phyloP scores from a whole-genome alignment of 208 protist species.

The Tritrichomonas foetus region DNA sequence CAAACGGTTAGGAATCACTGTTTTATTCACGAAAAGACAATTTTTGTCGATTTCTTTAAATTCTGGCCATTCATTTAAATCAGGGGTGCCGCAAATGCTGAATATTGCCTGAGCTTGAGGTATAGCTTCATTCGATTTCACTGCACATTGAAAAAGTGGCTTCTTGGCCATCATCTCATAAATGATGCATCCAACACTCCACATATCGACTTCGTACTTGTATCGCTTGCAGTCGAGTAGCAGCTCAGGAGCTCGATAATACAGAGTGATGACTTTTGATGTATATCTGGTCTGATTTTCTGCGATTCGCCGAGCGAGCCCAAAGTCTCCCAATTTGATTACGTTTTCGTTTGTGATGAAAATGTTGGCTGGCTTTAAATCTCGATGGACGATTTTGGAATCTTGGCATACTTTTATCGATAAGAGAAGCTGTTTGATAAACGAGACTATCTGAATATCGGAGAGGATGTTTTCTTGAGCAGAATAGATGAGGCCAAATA shows the following conservation, averaged over 20 bases:
- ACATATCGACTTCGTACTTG: slow-evolving; percentile 37
- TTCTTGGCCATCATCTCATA: neutral
- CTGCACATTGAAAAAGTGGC: neutral
- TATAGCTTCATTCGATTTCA: neutral
- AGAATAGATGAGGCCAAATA: neutral
- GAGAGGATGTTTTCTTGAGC: neutral
- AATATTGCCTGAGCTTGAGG: neutral
- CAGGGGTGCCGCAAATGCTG: neutral
- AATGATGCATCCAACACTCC: slow-evolving; percentile 20
- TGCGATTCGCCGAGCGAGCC: neutral
- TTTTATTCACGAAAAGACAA: neutral
- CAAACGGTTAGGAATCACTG: neutral
- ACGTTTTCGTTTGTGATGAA: slow-evolving; percentile 3
- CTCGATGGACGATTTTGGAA: neutral
- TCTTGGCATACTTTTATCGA: neutral
- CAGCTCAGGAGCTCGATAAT: slow-evolving; percentile 34
- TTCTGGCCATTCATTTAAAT: neutral
- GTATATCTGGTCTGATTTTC: neutral
- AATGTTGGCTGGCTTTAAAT: slow-evolving; percentile 37
- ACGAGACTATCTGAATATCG: neutral
- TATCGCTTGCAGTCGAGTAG: neutral
- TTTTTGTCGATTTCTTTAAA: neutral
- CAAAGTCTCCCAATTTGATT: neutral
- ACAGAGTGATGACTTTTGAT: slow-evolving; percentile 28
- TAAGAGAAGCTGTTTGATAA: neutral